These are phyloP conservation scores for Iodosphaeria phyllophila DNA, from an alignment of 2,329 filamentous ascomycete genomes.

Conservation along the genomic window DNA sequence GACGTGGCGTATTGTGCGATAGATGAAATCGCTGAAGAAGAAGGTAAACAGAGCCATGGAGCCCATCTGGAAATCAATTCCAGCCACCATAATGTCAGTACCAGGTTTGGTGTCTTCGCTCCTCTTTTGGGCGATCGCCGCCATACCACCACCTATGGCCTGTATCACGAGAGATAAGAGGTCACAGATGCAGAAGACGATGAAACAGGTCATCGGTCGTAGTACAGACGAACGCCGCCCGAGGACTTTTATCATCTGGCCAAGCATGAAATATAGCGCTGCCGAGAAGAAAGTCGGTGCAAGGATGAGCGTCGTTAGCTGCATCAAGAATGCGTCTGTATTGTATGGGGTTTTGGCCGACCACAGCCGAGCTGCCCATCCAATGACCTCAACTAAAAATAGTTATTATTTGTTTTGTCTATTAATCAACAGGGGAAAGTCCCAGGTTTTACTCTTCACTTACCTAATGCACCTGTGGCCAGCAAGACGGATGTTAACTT, in stretches of 20 bases:
- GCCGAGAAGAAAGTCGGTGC: constrained; percentile 30
- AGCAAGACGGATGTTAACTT: constrained; percentile 8
- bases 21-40: constrained; percentile 18
- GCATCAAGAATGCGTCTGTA: constrained; percentile 26
- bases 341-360: constrained; percentile 29
- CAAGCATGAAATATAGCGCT: constrained; percentile 28
- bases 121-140: constrained; percentile 15
- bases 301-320: constrained; percentile 25
- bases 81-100: constrained; percentile 27
- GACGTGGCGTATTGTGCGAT: constrained; percentile 14
- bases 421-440: too few species aligned
- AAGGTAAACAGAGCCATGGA: constrained; percentile 25
- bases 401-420: too few species aligned
- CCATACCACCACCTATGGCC: constrained; percentile 27
- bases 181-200: constrained; percentile 27
- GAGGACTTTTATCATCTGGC: constrained; percentile 23
- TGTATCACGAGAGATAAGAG: constrained; percentile 25
- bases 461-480: constrained; percentile 9
- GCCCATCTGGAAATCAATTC: constrained; percentile 28
- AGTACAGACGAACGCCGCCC: constrained; percentile 23
- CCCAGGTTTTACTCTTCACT: too few species aligned
- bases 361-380: constrained; percentile 28
- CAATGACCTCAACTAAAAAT: constrained; percentile 20
- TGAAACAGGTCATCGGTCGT: constrained; percentile 22
- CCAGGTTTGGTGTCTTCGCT: constrained; percentile 22